Evolutionary conservation across 768 basidiomycete genomes (phyloP), one percentile per base, ranked within the genome.

Genomic region (Crepidotus variabilis): DNA sequence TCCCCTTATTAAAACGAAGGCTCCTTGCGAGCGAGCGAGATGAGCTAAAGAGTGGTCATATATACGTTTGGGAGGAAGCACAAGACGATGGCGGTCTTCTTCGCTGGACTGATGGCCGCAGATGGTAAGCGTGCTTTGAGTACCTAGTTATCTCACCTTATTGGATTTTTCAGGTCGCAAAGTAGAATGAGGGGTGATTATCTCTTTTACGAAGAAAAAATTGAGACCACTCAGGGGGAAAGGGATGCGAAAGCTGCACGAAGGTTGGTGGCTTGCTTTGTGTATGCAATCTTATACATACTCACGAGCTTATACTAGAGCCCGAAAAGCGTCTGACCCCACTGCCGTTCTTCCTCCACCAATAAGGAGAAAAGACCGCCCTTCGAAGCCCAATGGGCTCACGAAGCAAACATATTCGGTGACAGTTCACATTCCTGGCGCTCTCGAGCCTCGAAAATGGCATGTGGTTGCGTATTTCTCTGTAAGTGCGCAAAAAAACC

Each of bases 381-480:
- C 89, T 10, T 83, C 87, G 35, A 90, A 90, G 61, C 84, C 84
- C 14, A 83, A 88, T 59, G 90, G 90, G n/a, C 76, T 92, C 51
- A 92, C 89, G 45, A 92, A 92, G 72, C 90, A 92, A 67, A 92
- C 90, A 0, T 91, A 90, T 65, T 90, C 88, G 7, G 89, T 88
- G 24, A 82, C 84, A 36, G 87, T 90, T 47, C 78, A 85, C 65
- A 74, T 85, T 57, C 85, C 84, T 36, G 84, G 82, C 50, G 72
- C 78, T 36, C 73, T 72, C 54, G 78, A 79, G 52, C 78, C 79
- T 24, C 79, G 83, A 45, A 90, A 90, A 78, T 92, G 89, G 89
- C 89, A 92, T 72, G 80, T 91, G 50, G 88, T 90, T 56, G 88
- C 88, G 47, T 91, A 91, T 74, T 90, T 91, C 70, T 82, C 83